phyloP scores from a whole-genome alignment of 140 eudicot species.

The Erigeron philadelphicus region DNA sequence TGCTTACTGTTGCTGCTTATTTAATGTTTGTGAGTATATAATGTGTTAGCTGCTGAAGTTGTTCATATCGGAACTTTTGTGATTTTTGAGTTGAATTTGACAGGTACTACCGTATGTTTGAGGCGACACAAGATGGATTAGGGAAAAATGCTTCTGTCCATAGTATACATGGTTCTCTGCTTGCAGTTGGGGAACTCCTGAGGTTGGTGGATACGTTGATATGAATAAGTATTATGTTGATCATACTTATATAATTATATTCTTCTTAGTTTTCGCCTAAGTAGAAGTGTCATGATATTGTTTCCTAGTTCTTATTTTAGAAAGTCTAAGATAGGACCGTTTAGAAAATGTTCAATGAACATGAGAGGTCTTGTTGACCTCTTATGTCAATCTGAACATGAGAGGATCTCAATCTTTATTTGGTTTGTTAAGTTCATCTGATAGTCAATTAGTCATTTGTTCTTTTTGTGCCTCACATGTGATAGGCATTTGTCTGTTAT shows the following conservation, averaged over 20 bases:
- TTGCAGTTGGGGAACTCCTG: constrained; percentile 96
- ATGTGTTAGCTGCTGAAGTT: constrained; percentile 5
- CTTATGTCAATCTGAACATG: not conserved
- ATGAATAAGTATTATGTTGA: constrained; percentile 10
- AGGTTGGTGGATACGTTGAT: constrained; percentile 54
- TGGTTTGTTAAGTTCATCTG: not conserved
- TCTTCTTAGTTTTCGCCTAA: constrained; percentile 9
- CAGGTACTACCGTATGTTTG: constrained; percentile 99
- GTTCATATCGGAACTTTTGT: constrained; percentile 18
- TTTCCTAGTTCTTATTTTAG: constrained; percentile 15
- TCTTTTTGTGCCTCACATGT: not conserved
- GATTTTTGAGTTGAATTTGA: constrained; percentile 16
- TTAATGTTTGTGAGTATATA: not conserved
- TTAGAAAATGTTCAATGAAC: no score
- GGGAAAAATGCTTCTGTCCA: constrained; percentile 95
- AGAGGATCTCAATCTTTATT: not conserved
- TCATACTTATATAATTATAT: not conserved
- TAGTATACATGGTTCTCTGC: constrained; percentile 97
- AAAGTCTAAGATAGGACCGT: not conserved
- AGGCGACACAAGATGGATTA: constrained; percentile 97
- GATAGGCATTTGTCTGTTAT: not conserved
- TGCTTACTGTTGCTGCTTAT: not conserved
- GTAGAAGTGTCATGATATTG: not conserved
- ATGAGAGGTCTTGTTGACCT: no score
- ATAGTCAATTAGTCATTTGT: not conserved